Base-by-base conservation (phyloP, 306 rosid genomes). In the Lotus japonicus region DNA sequence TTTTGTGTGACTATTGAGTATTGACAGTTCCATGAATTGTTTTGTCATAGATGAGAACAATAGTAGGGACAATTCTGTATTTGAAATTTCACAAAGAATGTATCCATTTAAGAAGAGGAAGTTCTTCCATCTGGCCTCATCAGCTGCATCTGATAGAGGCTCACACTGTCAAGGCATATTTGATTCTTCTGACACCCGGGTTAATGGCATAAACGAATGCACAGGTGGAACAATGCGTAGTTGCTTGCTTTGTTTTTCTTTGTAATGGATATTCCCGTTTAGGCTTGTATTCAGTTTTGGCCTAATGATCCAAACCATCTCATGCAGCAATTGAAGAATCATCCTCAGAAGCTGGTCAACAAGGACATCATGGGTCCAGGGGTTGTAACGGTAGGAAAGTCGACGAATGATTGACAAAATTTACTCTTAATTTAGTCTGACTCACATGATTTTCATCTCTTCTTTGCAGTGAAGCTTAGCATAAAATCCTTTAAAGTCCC, bases 401-500 rank as follows among this genome's bases (percentile, higher is more conserved):
- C 7, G 31, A 16, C 44, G 51, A 59, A 59, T 66, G 35, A 48
- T 59, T 18, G 16, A 5, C 12, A 23, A 13, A 0, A 74, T 50
- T 23, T 73, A 9, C 36, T 46, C n/a, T 26, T 13, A 19, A 38
- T 52, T 48, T 36, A 26, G 23, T 61, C 7, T 39, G 4, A 5
- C 46, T 57, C 4, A 70, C 62, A 56, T 36, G 39, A 14, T 38
- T 66, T 73, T 76, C 39, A 68, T 64, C n/a, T 60, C 7, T 38
- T 18, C 7, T 26, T 61, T 78, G 14, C 96, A 89, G 98, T 89
- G 85, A 87, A 87, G 80, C 87, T 92, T 69, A 84, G 92, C 90
- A 87, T 92, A 84, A 92, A 89, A 82, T 92, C 98, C 36, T 89
- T 89, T 69, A 85, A 85, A 83, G 96, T 92, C 79, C 98, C 98